These are phyloP conservation scores for Candida montana DNA, from an alignment of 805 yeast species.

Conservation along the genomic window DNA sequence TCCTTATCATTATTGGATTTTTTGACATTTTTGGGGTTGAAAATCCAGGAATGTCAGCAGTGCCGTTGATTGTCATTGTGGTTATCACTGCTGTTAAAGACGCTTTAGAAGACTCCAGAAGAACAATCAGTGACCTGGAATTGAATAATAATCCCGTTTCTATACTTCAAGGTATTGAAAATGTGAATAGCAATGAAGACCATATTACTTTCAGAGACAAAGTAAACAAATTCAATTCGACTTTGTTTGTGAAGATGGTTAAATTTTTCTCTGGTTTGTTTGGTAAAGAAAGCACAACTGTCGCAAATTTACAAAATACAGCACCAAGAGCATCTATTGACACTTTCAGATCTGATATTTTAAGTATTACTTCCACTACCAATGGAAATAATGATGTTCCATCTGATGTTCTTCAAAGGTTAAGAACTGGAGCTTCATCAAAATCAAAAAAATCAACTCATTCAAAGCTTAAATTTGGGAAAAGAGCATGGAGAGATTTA, in stretches of 20 bases:
- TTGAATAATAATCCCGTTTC: constrained; percentile 71
- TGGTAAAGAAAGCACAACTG: constrained; percentile 12
- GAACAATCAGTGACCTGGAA: constrained; percentile 66
- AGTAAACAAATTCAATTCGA: constrained; percentile 49
- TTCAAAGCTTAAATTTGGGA: constrained; percentile 25
- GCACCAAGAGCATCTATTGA: constrained; percentile 15
- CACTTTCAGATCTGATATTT: constrained; percentile 10
- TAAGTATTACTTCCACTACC: constrained; percentile 3
- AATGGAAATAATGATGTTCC: constrained; percentile 4
- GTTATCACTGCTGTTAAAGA: constrained; percentile 71
- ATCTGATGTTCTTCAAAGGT: constrained; percentile 2
- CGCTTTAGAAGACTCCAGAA: constrained; percentile 74
- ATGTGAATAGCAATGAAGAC: constrained; percentile 57
- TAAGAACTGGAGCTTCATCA: constrained; percentile 5
- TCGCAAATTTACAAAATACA: constrained; percentile 1
- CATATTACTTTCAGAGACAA: constrained; percentile 44
- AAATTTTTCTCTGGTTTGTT: constrained; percentile 17
- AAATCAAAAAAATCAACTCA: neutral
- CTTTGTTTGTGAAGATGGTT: constrained; percentile 19
- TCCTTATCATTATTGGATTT: constrained; percentile 72
- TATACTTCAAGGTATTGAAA: constrained; percentile 47
- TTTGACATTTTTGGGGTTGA: constrained; percentile 78
- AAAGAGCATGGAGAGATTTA: constrained; percentile 58
- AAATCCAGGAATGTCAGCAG: constrained; percentile 67
- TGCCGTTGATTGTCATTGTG: constrained; percentile 76